These are phyloP conservation scores for Aquilaria malaccensis DNA, from an alignment of 345 rosid species.

Conservation along the genomic window DNA sequence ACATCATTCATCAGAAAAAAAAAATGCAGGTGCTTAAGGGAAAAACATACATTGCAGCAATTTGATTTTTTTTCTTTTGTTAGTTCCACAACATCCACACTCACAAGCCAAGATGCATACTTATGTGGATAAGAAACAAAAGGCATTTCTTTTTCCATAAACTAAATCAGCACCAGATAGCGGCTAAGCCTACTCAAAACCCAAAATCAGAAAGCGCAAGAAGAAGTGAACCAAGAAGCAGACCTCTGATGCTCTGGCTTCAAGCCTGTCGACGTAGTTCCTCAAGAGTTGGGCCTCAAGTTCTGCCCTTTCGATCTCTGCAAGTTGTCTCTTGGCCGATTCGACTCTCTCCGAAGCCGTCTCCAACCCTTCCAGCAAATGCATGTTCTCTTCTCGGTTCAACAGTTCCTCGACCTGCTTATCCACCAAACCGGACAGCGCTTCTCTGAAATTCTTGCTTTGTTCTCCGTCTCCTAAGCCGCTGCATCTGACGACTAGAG, in stretches of 20 bases:
- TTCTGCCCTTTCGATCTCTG: conserved; percentile 70
- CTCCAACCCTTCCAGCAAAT: conserved; percentile 66
- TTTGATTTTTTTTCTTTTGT: too few species aligned
- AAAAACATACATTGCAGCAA: not conserved
- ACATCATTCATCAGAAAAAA: too few species aligned
- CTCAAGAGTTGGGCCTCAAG: conserved; percentile 44
- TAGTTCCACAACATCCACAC: too few species aligned
- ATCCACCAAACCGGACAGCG: conserved; percentile 57
- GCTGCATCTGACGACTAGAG: conserved; percentile 27
- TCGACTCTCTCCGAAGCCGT: conserved; percentile 73
- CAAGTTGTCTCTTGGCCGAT: conserved; percentile 56
- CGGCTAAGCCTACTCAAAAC: not conserved
- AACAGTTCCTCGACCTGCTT: conserved; percentile 61
- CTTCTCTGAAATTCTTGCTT: conserved; percentile 39
- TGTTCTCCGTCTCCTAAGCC: conserved; percentile 21
- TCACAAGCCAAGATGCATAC: not conserved
- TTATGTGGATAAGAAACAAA: not conserved
- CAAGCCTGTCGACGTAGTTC: conserved; percentile 26
- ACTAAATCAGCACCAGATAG: not conserved
- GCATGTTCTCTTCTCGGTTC: conserved; percentile 65
- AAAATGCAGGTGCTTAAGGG: not conserved
- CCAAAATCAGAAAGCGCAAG: not conserved
- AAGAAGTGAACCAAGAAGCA: conserved; percentile 6
- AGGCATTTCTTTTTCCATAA: not conserved
- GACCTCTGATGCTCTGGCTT: conserved; percentile 29